Evolutionary conservation across 345 rosid genomes (phyloP), one percentile per base, ranked within the genome.

Genomic region (Pugionium cornutum): DNA sequence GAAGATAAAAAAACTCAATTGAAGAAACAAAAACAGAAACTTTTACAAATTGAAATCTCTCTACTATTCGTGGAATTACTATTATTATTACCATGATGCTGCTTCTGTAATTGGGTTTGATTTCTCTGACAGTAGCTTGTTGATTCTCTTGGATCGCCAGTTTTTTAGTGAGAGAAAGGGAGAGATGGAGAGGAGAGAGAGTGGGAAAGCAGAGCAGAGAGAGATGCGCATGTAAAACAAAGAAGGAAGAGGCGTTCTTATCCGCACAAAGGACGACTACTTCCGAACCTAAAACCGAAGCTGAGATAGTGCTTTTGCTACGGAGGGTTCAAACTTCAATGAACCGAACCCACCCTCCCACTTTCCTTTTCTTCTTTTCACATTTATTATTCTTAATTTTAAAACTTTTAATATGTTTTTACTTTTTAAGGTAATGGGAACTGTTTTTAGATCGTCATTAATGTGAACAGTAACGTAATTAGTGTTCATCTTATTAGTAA

Each of bases 61-160:
- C 9, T 69, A 42, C 9, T 9, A 29, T 51, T 50, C 4, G 36
- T 45, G 18, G 41, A 61, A 18, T 37, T 4, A 9, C 5, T 18
- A 34, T 5, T 42, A 4, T 42, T 4, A 36, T 43, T 66, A 66
- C 69, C 73, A 89, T 89, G 84, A 81, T 89, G 76, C 81, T 76
- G 82, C 83, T 82, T 33, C 80, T 70, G 76, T 77, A 82, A 60
- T 75, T 75, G 44, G 86, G 86, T 66, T 81, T 86, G 81, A 83
- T 76, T 76, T 84, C 83, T 57, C 77, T 83, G 72, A 74, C 81
- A 39, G 86, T 53, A 74, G 85, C 53, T 43, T 82, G 31, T 4
- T 28, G 62, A 71, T 56, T 64, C 35, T 80, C 78, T 40, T 84
- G 83, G 83, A 89, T 89, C 82, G 89, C 84, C 81, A 83, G 86